Percentiles rank a stretch among this genome's conserved stretches.
Evolutionary conservation across 164 flowering plant species (phyloP).

Genomic region (Sedum album): DNA sequence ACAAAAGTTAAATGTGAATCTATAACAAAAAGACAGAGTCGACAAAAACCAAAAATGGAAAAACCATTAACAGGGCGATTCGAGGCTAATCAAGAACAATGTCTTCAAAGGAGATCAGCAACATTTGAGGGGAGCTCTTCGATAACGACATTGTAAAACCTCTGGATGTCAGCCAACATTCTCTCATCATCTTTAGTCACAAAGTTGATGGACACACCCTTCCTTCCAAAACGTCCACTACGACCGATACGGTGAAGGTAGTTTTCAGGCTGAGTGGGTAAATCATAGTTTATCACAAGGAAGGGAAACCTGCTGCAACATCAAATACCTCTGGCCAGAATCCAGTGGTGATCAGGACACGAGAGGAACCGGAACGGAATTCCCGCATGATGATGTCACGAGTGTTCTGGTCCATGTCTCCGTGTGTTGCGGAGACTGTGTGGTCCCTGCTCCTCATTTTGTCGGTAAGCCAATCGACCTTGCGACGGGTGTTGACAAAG

Average conservation of each 20-base stretch:
- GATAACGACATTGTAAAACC: background rate
- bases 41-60: background rate
- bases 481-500: conserved; percentile 1
- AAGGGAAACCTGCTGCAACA: background rate
- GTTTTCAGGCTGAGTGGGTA: background rate
- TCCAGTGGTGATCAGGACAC: background rate
- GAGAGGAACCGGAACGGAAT: background rate
- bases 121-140: background rate
- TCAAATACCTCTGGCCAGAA: conserved; percentile 1
- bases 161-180: conserved; percentile 2
- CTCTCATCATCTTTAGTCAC: conserved; percentile 1
- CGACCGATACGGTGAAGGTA: background rate
- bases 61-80: too few species aligned
- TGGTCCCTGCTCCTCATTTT: conserved; percentile 1
- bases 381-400: conserved; percentile 2
- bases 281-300: background rate
- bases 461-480: conserved; percentile 1
- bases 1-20: background rate
- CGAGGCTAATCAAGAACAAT: too few species aligned
- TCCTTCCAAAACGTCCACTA: conserved; percentile 4
- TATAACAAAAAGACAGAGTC: background rate
- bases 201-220: background rate
- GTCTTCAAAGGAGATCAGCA: background rate
- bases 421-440: background rate
- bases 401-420: conserved; percentile 2